These are phyloP conservation scores for Phytophthora cactorum DNA, from an alignment of 352 stramenopile species.

Conservation along the genomic window DNA sequence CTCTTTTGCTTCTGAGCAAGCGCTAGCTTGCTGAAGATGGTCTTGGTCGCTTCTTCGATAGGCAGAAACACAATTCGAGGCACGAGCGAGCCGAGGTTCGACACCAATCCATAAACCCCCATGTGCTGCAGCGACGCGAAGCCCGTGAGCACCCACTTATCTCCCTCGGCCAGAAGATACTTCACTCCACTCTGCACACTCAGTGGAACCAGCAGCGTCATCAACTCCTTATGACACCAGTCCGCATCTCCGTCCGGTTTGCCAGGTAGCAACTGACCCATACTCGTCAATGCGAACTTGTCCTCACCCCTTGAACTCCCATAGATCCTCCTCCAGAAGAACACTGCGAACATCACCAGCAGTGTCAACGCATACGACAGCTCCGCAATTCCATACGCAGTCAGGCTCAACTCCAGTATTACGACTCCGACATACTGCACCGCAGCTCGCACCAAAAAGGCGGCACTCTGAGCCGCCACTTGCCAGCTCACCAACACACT, in stretches of 20 bases:
- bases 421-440: conserved; percentile 80
- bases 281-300: conserved; percentile 52
- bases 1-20: conserved; percentile 32
- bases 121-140: conserved; percentile 93
- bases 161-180: conserved; percentile 96
- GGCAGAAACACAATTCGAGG: conserved; percentile 96
- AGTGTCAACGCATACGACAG: conserved; percentile 74
- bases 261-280: conserved; percentile 61
- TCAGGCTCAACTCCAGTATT: conserved; percentile 61
- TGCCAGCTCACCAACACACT: conserved; percentile 87
- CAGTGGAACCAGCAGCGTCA: conserved; percentile 74
- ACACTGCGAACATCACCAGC: conserved; percentile 55
- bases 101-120: conserved; percentile 96
- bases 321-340: conserved; percentile 63
- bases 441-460: conserved; percentile 71
- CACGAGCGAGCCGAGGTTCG: conserved; percentile 95
- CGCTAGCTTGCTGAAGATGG: conserved; percentile 94
- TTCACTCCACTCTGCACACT: conserved; percentile 96
- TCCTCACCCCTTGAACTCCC: conserved; percentile 6
- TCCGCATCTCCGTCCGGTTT: conserved; percentile 4
- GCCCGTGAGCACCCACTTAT: conserved; percentile 95
- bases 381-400: conserved; percentile 79
- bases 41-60: conserved; percentile 96
- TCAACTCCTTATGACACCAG: conserved; percentile 66
- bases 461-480: conserved; percentile 75